Base-by-base conservation (phyloP, 805 yeast species). In the Saccharomycopsis vini region DNA sequence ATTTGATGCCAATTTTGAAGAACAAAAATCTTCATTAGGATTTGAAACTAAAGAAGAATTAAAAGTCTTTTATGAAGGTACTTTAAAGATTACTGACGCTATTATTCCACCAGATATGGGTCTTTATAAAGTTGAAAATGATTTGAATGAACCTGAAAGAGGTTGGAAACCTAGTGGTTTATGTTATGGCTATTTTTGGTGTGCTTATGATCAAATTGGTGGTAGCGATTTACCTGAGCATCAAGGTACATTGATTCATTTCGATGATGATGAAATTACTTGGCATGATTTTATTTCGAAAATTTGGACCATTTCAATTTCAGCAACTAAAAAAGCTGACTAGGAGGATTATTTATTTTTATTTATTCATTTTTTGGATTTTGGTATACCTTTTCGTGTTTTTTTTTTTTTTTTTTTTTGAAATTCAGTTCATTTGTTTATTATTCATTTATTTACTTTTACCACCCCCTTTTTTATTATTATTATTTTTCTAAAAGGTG, bases 101-200 rank as follows among this genome's bases (percentile, higher is more conserved):
- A 50, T 77, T 36, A 61, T 73, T 21, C 81, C 81, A 12, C 81
- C 81, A 43, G 63, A 63, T 2, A 62, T 67, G 23, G 59, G 56
- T 52, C 50, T 58, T 48, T 48, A 50, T 30, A 53, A 18, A 19
- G 20, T 58, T 43, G 50, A 62, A 52, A 56, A 58, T 51, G 54
- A 40, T 49, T 53, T 45, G 44, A 39, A 58, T 7, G 80, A 75
- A 52, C 79, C 81, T 12, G 57, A 62, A 2, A 59, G 62, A 39
- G 75, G 74, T 19, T 76, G 82, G 82, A 66, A 61, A 51, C 72
- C 71, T 62, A 62, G 66, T 12, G 56, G 57, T 1, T 65, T 71
- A 50, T 77, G 84, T 59, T 62, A 65, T 21, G 64, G 67, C 18
- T 77, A 77, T 54, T 53, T 72, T 24, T 77, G 83, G 82, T 77